Conservation (phyloP, 2,329 filamentous ascomycete genomes). For the Sporothrix protearum region DNA sequence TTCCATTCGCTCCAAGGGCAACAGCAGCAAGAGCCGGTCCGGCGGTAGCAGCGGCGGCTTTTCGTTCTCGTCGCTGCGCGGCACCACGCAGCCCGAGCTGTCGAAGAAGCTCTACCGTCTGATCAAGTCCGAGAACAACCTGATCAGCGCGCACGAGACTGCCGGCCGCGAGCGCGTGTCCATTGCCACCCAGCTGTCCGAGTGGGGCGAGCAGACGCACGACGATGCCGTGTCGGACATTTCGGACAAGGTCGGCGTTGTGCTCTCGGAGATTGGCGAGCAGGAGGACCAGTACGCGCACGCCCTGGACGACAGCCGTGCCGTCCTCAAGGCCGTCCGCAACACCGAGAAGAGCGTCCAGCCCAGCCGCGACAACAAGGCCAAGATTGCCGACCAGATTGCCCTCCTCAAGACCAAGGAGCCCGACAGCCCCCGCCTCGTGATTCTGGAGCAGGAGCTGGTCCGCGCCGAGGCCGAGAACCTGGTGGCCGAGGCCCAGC, state of each 20-base stretch:
- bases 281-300: constrained; percentile 88
- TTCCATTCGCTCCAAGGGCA: constrained; percentile 65
- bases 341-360: constrained; percentile 96
- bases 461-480: constrained; percentile 95
- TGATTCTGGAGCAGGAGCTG: constrained; percentile 90
- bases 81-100: constrained; percentile 79
- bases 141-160: constrained; percentile 77
- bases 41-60: constrained; percentile 61
- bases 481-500: constrained; percentile 90
- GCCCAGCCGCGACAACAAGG: constrained; percentile 81
- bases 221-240: constrained; percentile 87
- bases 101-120: constrained; percentile 84
- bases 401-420: constrained; percentile 89
- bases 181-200: constrained; percentile 86
- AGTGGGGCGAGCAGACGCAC: constrained; percentile 90
- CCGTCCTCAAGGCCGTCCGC: constrained; percentile 81
- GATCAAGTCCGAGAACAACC: constrained; percentile 91
- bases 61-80: constrained; percentile 80
- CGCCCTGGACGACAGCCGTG: constrained; percentile 79
- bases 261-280: constrained; percentile 88
- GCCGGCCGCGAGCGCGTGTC: constrained; percentile 79
- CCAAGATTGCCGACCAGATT: constrained; percentile 89
- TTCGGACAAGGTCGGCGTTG: constrained; percentile 90
- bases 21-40: constrained; percentile 30
- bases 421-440: constrained; percentile 74